Base-by-base conservation (phyloP, 495 filamentous ascomycete genomes). In the Aspergillus nidulans region DNA sequence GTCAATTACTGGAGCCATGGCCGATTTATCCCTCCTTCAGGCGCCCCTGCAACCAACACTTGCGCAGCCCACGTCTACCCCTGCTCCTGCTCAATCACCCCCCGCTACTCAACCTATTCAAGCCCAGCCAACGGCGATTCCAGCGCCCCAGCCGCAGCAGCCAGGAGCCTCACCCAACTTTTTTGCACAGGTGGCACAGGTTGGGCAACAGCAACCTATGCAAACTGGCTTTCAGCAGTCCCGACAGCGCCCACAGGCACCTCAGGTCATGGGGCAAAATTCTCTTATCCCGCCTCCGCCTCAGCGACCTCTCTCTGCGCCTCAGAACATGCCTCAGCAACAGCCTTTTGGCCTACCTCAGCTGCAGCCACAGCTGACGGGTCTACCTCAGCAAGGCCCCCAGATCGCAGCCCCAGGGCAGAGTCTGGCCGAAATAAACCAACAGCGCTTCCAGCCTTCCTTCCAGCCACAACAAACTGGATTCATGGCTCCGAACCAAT, bases 361-460 rank as follows among this genome's bases (percentile, higher is more conserved):
- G 15, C 69, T 97, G 59, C 89, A 94, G 61, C 87, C 91, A 21
- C 91, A 96, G 66, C 77, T 91, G 64, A 97, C 94, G 0, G 94
- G 94, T 8, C 75, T 83, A 46, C 73, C 75, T 53, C 69, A 71
- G 28, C 67, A 64, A 18, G 72, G 76, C 7, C 63, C 76, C 18
- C 81, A 78, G 45, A 67, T 89, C 39, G 85, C 86, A 19, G 81
- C 86, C 20, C 84, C 83, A 1, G 89, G 90, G 40, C 90, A 92
- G 66, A 91, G 85, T 58, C 62, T 91, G 53, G 77, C 82, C 57
- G 88, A 92, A 6, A 63, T 91, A 21, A 83, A 75, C 63, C 86
- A 88, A 66, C 80, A 84, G 52, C 81, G 85, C 28, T 70, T 89
- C 59, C 76, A 76, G 53, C 72, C 69, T 16, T 56, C 72, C 20